Percentiles rank a stretch among this genome's conserved stretches.
Conservation (phyloP, 148 eudicot genomes). For the Heliamphora exappendiculata region DNA sequence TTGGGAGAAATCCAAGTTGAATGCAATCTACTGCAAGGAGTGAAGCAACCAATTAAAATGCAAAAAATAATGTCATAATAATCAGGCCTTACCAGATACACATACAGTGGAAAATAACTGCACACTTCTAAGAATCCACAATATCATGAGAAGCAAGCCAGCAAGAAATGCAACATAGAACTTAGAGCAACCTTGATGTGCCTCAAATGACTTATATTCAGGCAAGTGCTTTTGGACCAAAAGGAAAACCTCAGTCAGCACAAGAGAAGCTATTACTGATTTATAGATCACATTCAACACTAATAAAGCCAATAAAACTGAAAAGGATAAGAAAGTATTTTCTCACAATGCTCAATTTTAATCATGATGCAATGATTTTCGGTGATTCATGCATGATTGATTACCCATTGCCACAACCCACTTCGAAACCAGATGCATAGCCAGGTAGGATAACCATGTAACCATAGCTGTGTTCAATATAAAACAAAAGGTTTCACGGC, state of each 20-base stretch:
- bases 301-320: neutral
- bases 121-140: neutral
- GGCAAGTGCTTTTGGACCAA: neutral
- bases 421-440: neutral
- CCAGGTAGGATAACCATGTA: neutral
- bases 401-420: neutral
- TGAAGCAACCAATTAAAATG: slow-evolving; percentile 1
- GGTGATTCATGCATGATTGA: neutral
- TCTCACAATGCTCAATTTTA: neutral
- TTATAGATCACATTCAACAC: neutral
- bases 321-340: neutral
- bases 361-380: neutral
- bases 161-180: neutral
- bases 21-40: slow-evolving; percentile 44
- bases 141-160: neutral
- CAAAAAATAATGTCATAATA: neutral
- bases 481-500: neutral
- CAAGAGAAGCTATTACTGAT: neutral
- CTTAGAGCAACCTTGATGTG: neutral
- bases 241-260: neutral
- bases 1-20: slow-evolving; percentile 88
- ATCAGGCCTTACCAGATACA: neutral
- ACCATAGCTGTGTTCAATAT: neutral
- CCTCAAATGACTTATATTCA: neutral
- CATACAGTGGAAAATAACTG: neutral